Evolutionary conservation across 1,284 basidiomycete species (phyloP).

Genomic region (Apiotrichum gamsii): DNA sequence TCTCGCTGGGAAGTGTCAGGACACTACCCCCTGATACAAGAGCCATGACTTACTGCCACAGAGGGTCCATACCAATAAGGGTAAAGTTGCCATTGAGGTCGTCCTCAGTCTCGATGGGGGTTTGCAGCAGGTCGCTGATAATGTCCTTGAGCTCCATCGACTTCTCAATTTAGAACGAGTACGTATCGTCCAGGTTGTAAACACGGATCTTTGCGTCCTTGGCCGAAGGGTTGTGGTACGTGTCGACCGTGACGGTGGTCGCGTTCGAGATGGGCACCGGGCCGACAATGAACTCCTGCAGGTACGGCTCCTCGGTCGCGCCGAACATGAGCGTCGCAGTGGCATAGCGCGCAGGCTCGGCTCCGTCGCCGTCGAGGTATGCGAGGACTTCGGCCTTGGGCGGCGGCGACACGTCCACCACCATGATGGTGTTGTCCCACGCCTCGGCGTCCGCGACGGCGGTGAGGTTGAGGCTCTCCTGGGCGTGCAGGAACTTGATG

Average conservation of each 20-base stretch:
- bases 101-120: neutral
- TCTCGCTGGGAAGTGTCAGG: constrained; percentile 14
- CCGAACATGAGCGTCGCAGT: constrained; percentile 30
- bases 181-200: constrained; percentile 21
- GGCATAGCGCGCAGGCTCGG: constrained; percentile 28
- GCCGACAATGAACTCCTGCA: constrained; percentile 38
- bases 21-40: no score
- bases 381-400: constrained; percentile 35
- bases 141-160: constrained; percentile 28
- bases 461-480: constrained; percentile 36
- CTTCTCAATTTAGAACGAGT: constrained; percentile 8
- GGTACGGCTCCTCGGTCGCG: constrained; percentile 33
- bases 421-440: constrained; percentile 38
- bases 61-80: constrained; percentile 36
- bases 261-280: constrained; percentile 26
- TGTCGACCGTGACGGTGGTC: constrained; percentile 2
- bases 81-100: constrained; percentile 7
- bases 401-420: constrained; percentile 29
- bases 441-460: constrained; percentile 25
- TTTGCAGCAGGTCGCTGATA: constrained; percentile 26
- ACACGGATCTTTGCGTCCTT: constrained; percentile 22
- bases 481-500: constrained; percentile 25
- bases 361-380: constrained; percentile 22
- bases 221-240: constrained; percentile 16
- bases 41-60: no score